Conservation (phyloP, 148 eudicot genomes). For the Persicaria maculosa region DNA sequence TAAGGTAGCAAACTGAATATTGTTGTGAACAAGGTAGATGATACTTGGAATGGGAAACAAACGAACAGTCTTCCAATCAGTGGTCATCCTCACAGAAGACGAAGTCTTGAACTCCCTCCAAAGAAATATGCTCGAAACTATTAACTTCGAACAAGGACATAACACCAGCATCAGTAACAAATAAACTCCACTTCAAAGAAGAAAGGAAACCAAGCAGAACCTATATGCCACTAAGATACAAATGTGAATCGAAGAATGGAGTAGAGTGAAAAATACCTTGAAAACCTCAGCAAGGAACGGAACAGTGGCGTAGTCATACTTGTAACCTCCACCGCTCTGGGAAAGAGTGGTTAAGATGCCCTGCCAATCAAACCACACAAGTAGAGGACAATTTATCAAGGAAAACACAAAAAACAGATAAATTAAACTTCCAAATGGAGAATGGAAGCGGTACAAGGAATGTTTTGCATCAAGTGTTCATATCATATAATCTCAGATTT, state of each 20-base stretch:
- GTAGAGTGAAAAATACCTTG: conserved; percentile 36
- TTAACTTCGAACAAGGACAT: conserved; percentile 23
- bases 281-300: conserved; percentile 81
- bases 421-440: no score
- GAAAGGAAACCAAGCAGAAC: not conserved
- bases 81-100: conserved; percentile 78
- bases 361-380: conserved; percentile 28
- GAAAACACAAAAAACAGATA: not conserved
- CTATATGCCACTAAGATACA: not conserved
- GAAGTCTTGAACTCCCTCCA: conserved; percentile 64
- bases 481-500: not conserved
- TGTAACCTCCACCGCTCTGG: conserved; percentile 64
- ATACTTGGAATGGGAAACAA: conserved; percentile 89
- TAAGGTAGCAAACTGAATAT: conserved; percentile 94
- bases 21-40: conserved; percentile 89
- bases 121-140: conserved; percentile 67
- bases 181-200: not conserved
- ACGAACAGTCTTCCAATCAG: conserved; percentile 86
- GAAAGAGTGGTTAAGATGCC: conserved; percentile 76
- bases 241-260: not conserved
- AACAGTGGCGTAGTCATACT: conserved; percentile 77
- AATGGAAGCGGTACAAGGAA: no score
- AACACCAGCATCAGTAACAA: conserved; percentile 8
- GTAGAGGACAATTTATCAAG: not conserved
- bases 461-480: not conserved